These are phyloP conservation scores for Phyllosticta citribraziliensis DNA, from an alignment of 2,329 filamentous ascomycete genomes.

Conservation along the genomic window DNA sequence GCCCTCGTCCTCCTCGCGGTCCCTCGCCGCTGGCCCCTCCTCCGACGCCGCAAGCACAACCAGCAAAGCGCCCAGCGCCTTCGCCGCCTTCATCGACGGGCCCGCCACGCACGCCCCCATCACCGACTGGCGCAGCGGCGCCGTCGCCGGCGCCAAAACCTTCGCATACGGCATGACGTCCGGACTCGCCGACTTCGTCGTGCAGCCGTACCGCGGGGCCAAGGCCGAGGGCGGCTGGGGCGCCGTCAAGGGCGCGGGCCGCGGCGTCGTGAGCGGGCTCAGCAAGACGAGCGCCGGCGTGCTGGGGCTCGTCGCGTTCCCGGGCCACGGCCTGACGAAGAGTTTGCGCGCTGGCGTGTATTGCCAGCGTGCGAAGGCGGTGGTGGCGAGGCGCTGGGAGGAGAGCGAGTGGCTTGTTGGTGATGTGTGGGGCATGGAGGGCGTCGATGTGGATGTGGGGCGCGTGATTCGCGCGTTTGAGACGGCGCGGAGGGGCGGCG, in stretches of 20 bases:
- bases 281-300: background rate
- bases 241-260: constrained; percentile 7
- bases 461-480: background rate
- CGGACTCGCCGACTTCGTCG: too few relatives aligned
- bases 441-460: background rate
- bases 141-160: too few relatives aligned
- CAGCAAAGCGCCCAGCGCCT: too few relatives aligned
- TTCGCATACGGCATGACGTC: too few relatives aligned
- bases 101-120: constrained; percentile 21
- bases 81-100: too few relatives aligned
- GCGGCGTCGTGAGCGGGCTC: background rate
- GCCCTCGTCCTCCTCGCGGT: too few relatives aligned
- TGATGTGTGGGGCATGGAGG: background rate
- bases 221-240: too few relatives aligned
- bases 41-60: constrained; percentile 24
- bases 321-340: background rate
- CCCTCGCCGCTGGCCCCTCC: too few relatives aligned
- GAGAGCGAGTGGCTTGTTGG: background rate
- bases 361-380: background rate
- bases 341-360: background rate
- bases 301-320: background rate
- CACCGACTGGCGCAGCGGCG: constrained; percentile 25
- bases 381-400: background rate
- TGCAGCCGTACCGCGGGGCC: too few relatives aligned
- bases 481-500: background rate